Conservation (phyloP, 371 early-diverging fungal species). For the Mucor saturninus region DNA sequence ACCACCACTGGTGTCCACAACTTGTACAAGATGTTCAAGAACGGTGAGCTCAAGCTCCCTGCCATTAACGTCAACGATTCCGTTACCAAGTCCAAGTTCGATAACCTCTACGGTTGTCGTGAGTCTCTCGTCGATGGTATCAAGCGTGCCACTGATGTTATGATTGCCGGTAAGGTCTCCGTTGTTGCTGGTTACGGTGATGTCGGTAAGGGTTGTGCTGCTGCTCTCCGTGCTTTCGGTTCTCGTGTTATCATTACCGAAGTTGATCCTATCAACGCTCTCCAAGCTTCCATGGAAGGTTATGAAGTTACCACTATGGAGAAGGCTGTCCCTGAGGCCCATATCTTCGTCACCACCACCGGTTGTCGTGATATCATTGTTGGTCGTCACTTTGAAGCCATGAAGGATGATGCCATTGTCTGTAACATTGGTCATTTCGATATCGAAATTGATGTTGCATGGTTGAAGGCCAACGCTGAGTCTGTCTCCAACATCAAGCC, state of each 20-base stretch:
- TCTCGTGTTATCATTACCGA: constrained; percentile 98
- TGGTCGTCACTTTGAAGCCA: constrained; percentile 86
- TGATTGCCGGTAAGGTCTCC: constrained; percentile 99
- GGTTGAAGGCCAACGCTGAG: constrained; percentile 96
- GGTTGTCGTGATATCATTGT: constrained; percentile 98
- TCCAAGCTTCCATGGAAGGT: constrained; percentile 99
- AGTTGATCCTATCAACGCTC: constrained; percentile 99
- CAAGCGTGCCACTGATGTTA: constrained; percentile 99
- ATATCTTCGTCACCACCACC: constrained; percentile 99
- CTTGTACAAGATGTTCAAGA: constrained; percentile 97
- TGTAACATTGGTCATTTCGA: constrained; percentile 99
- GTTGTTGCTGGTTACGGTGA: constrained; percentile 99
- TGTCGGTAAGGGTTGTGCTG: constrained; percentile 99
- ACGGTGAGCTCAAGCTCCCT: constrained; percentile 94
- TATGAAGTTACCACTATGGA: constrained; percentile 99
- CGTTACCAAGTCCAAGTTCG: constrained; percentile 99
- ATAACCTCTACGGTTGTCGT: constrained; percentile 99
- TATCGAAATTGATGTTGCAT: constrained; percentile 98
- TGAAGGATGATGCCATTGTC: constrained; percentile 99
- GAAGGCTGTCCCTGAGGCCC: constrained; percentile 87
- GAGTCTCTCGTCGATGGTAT: constrained; percentile 99
- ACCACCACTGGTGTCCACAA: constrained; percentile 99
- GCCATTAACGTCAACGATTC: constrained; percentile 99
- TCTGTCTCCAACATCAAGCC: constrained; percentile 95
- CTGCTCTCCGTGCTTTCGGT: constrained; percentile 98